A percentile compares a stretch with the other conserved stretches of the same genome.
Conservation (phyloP, 495 filamentous ascomycete species). For the Aspergillus coremiiformis region DNA sequence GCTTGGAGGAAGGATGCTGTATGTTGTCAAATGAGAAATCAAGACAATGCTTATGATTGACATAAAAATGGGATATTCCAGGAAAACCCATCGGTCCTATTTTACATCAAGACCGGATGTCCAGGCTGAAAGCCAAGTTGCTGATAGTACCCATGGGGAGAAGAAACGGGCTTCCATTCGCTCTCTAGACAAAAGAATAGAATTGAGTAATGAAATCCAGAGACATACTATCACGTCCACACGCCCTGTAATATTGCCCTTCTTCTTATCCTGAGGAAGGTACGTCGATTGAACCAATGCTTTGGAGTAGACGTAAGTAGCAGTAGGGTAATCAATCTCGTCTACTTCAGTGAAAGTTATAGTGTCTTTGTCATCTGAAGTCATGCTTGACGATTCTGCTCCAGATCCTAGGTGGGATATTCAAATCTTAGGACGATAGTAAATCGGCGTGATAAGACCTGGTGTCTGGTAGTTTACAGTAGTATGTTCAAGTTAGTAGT, state of each 20-base stretch:
- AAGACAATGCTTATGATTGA: background rate
- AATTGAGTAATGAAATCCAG: conserved; percentile 1
- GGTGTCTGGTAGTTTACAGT: background rate
- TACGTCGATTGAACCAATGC: conserved; percentile 3
- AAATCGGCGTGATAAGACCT: background rate
- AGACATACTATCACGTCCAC: conserved; percentile 32
- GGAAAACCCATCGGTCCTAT: no score
- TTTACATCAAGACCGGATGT: no score
- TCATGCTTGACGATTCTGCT: conserved; percentile 12
- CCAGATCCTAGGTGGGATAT: background rate
- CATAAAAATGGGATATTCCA: background rate
- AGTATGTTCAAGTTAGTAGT: no score
- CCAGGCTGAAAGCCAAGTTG: no score
- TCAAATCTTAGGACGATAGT: background rate
- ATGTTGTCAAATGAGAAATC: background rate
- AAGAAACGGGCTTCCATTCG: no score
- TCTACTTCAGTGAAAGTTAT: conserved; percentile 34
- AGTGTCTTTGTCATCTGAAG: conserved; percentile 2
- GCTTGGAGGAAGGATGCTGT: conserved; percentile 9
- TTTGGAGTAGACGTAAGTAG: conserved; percentile 34
- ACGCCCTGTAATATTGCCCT: conserved; percentile 11
- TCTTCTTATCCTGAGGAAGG: background rate
- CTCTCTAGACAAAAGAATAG: background rate
- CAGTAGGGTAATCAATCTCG: conserved; percentile 28
- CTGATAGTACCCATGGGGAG: no score